Evolutionary conservation across 169 alveolate species (phyloP), one percentile per base, ranked within the genome.

Genomic region (Theileria luwenshuni): DNA sequence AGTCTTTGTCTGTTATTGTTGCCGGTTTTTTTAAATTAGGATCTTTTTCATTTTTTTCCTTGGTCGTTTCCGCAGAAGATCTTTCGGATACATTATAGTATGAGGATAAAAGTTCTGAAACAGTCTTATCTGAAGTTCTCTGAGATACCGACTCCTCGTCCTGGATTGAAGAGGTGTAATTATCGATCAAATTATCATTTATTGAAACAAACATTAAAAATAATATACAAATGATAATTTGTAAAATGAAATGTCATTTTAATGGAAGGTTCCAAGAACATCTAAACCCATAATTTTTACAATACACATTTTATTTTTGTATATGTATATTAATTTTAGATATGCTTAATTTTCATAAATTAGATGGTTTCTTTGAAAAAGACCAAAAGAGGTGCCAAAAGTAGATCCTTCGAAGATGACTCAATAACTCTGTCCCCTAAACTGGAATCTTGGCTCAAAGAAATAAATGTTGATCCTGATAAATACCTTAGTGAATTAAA

Each of bases 41-140:
- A n/a, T n/a, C n/a, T n/a, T n/a, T n/a, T n/a, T n/a, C n/a, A n/a
- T n/a, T n/a, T n/a, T n/a, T n/a, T n/a, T n/a, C n/a, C 32, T 58
- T 51, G 30, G 19, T 28, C 27, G 19, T 15, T 27, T 13, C 32
- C 3, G 30, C 42, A 2, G 35, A n/a, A 23, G 33, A 21, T 12
- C 62, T 1, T n/a, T 67, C 77, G 17, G 19, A 69, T n/a, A 63
- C 45, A 64, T 49, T 69, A 54, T 79, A 71, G 49, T 56, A 79
- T 2, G 87, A 28, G 3, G 87, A 70, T 43, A 79, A 69, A 25
- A 79, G 58, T n/a, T 58, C 83, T 17, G 87, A 70, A 12, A 79
- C 87, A n/a, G 87, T 71, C 70, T 61, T 72, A 62, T 70, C 74
- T 19, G 21, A 17, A 33, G 1, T 43, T 54, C 38, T 30, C 27